Conservation (phyloP, 768 basidiomycete genomes). For the Rhodosporidiobolus sp. region DNA sequence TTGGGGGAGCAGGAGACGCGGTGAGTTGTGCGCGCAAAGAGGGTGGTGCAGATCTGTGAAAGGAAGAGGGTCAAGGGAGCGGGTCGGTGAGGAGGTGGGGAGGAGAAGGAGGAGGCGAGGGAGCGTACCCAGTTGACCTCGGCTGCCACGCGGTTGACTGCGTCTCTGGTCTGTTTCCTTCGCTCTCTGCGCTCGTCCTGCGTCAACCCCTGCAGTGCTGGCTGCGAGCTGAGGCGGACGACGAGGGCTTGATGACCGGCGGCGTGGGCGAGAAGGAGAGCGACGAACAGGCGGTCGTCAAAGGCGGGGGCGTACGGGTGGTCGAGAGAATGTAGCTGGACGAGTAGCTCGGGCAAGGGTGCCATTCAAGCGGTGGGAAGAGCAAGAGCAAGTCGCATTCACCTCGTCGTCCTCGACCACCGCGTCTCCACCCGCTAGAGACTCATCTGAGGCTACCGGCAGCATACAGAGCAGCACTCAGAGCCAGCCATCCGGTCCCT, state of each 20-base stretch:
- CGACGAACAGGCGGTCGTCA: constrained; percentile 4
- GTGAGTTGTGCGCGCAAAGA: constrained; percentile 8
- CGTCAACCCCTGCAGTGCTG: not conserved
- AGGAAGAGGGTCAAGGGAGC: not conserved
- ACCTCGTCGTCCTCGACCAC: not conserved
- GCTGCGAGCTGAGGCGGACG: not conserved
- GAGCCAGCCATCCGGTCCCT: too few relatives aligned
- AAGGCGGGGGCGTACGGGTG: not conserved
- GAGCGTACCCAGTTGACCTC: constrained; percentile 9
- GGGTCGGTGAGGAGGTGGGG: not conserved
- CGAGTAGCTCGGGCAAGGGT: not conserved
- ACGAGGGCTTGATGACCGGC: constrained; percentile 1
- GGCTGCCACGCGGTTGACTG: not conserved
- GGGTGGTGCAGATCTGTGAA: not conserved
- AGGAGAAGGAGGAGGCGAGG: too few relatives aligned
- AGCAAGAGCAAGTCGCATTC: not conserved
- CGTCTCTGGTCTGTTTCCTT: not conserved
- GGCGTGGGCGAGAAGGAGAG: not conserved
- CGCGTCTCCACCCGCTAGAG: too few relatives aligned
- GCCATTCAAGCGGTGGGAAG: not conserved
- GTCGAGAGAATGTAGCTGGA: not conserved
- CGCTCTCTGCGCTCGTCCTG: not conserved
- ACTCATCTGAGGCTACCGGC: too few relatives aligned
- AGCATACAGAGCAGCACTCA: too few relatives aligned
- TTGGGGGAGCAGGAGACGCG: not conserved